Evolutionary conservation across 306 rosid genomes (phyloP).

Genomic region (Sphenostylis stenocarpa): DNA sequence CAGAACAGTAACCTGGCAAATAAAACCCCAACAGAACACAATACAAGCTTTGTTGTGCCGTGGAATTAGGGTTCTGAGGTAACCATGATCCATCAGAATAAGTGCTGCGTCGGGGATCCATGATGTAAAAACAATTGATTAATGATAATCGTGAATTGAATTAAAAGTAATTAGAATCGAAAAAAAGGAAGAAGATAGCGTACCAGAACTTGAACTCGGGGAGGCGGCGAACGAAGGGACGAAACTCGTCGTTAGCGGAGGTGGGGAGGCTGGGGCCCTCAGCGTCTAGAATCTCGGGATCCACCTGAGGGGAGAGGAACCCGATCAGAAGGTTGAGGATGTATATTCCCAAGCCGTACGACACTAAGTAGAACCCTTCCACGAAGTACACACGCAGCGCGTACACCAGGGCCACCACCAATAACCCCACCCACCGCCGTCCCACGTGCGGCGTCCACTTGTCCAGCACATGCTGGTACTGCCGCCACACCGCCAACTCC

Average conservation of each 20-base stretch:
- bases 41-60: not conserved
- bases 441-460: slow-evolving; percentile 67
- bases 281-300: slow-evolving; percentile 72
- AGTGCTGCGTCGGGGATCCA: not conserved
- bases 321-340: slow-evolving; percentile 88
- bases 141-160: not conserved
- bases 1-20: not conserved
- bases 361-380: slow-evolving; percentile 86
- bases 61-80: not conserved
- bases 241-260: slow-evolving; percentile 80
- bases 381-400: slow-evolving; percentile 71
- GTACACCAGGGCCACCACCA: slow-evolving; percentile 54
- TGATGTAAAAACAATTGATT: not conserved
- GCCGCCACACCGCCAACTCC: slow-evolving; percentile 52
- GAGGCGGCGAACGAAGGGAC: slow-evolving; percentile 94
- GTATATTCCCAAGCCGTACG: slow-evolving; percentile 91
- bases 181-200: not conserved
- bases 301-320: slow-evolving; percentile 94
- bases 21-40: not conserved
- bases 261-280: slow-evolving; percentile 85
- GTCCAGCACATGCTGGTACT: slow-evolving; percentile 84
- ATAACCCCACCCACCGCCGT: slow-evolving; percentile 68
- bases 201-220: slow-evolving; percentile 98
- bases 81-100: not conserved
- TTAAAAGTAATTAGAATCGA: not conserved